phyloP scores from a whole-genome alignment of 2,329 filamentous ascomycete genomes.

The Fusarium nygamai region DNA sequence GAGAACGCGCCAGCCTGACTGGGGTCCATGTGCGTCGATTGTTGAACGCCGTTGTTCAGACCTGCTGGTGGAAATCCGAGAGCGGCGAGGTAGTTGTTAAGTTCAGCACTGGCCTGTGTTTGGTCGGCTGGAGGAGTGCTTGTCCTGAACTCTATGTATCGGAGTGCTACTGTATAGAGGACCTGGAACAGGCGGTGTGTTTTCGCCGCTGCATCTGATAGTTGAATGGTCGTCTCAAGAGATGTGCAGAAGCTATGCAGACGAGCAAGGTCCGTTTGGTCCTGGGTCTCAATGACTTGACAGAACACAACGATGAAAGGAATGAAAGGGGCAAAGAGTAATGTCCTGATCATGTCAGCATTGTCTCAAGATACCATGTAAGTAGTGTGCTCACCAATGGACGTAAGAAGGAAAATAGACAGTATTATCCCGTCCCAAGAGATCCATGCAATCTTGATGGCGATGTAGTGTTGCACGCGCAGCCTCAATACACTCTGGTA shows the following conservation, averaged over 20 bases:
- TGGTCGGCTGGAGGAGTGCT: conserved; percentile 42
- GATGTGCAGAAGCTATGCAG: conserved; percentile 62
- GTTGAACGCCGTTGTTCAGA: conserved; percentile 12
- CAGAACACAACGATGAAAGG: conserved; percentile 65
- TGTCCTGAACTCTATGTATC: conserved; percentile 66
- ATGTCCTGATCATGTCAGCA: conserved; percentile 48
- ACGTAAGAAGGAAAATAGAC: conserved; percentile 53
- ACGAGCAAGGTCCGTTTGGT: conserved; percentile 54
- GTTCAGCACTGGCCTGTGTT: conserved; percentile 47
- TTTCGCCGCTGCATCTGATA: conserved; percentile 61
- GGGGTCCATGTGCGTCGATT: conserved; percentile 24
- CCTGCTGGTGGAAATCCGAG: conserved; percentile 54
- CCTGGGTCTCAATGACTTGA: conserved; percentile 58
- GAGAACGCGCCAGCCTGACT: conserved; percentile 15
- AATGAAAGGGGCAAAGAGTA: conserved; percentile 62
- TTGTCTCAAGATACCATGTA: too few relatives aligned
- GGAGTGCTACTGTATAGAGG: conserved; percentile 65
- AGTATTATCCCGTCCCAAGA: conserved; percentile 50
- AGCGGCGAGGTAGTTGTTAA: conserved; percentile 53
- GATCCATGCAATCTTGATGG: conserved; percentile 54
- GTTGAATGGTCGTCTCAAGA: conserved; percentile 58
- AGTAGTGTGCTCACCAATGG: conserved; percentile 51
- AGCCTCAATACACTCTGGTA: conserved; percentile 54
- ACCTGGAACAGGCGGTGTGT: conserved; percentile 67
- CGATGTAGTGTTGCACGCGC: conserved; percentile 53